Evolutionary conservation across 805 yeast genomes (phyloP), one percentile per base, ranked within the genome.

Genomic region (Yamadazyma ubonensis): DNA sequence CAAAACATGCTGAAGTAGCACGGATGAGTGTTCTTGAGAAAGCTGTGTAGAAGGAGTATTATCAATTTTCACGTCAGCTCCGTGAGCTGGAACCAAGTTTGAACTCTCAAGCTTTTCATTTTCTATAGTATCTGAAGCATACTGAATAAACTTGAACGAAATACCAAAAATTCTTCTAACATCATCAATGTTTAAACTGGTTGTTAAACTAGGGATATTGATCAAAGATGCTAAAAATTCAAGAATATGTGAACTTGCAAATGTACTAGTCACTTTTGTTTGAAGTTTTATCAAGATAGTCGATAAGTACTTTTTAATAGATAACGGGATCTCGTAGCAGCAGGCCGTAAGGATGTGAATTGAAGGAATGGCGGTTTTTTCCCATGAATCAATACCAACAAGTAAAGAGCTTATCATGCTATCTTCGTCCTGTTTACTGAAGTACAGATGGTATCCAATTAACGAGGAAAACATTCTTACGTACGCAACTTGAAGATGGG

Each of bases 91-190:
- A 4, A 54, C 34, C 5, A 42, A 29, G 2, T 9, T 41, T 38
- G 5, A 44, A 39, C 14, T 14, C 15, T 36, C 46, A 38, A 46
- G 39, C 14, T 42, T 52, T 36, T 53, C 65, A 36, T 58, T 48
- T 46, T 64, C 48, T 41, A 59, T 54, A 4, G 48, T 21, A 49
- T 84, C 89, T 37, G 74, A 69, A 2, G 87, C 78, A 53, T 80
- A 81, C 53, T 85, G 86, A 39, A 87, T 83, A 50, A 81, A 83
- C 50, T 82, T 81, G 65, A 88, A 85, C 1, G 89, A 83, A 55
- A 88, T 84, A 2, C 86, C 96, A 65, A 88, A 86, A 2, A 87
- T 86, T 33, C 89, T 70, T 51, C 81, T 83, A 56, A 73, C 83
- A 50, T 88, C 96, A 36, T 85, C 93, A 14, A 73, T 71, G 3